phyloP scores from a whole-genome alignment of 495 filamentous ascomycete species.

The Tuber calosporum region DNA sequence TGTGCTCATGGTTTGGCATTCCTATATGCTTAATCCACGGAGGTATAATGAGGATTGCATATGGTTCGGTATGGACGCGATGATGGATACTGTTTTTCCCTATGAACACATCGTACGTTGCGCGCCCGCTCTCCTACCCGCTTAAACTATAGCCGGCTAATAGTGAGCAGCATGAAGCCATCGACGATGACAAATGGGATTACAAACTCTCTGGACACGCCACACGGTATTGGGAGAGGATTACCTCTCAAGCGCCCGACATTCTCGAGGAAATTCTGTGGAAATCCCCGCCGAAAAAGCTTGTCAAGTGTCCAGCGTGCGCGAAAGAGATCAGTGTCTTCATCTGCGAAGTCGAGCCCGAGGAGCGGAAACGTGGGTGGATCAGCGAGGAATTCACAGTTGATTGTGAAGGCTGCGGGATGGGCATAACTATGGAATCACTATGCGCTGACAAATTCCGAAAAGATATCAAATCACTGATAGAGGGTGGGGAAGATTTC shows the following conservation, averaged over 20 bases:
- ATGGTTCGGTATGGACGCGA: constrained; percentile 50
- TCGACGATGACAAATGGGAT: constrained; percentile 56
- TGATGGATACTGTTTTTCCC: constrained; percentile 64
- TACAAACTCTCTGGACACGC: constrained; percentile 52
- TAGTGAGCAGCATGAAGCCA: constrained; percentile 47
- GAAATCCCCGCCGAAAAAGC: constrained; percentile 22
- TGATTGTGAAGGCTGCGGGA: constrained; percentile 11
- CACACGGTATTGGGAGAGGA: constrained; percentile 46
- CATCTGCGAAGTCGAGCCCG: constrained; percentile 18
- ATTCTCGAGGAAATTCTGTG: constrained; percentile 41
- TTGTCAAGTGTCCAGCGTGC: constrained; percentile 26
- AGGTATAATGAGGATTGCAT: constrained; percentile 72
- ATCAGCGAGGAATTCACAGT: constrained; percentile 17
- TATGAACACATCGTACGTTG: constrained; percentile 54
- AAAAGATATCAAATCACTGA: constrained; percentile 10
- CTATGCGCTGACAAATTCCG: constrained; percentile 23
- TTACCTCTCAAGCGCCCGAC: constrained; percentile 55
- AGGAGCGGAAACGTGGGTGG: constrained; percentile 26
- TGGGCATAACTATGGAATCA: constrained; percentile 2
- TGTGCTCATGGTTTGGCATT: constrained; percentile 85
- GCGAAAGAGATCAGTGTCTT: constrained; percentile 12
- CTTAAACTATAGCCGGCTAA: not conserved
- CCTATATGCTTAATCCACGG: constrained; percentile 75
- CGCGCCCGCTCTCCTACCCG: not conserved
- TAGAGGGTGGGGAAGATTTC: constrained; percentile 8